Conservation (phyloP, 2,329 filamentous ascomycete species). For the Aspergillus latus region DNA sequence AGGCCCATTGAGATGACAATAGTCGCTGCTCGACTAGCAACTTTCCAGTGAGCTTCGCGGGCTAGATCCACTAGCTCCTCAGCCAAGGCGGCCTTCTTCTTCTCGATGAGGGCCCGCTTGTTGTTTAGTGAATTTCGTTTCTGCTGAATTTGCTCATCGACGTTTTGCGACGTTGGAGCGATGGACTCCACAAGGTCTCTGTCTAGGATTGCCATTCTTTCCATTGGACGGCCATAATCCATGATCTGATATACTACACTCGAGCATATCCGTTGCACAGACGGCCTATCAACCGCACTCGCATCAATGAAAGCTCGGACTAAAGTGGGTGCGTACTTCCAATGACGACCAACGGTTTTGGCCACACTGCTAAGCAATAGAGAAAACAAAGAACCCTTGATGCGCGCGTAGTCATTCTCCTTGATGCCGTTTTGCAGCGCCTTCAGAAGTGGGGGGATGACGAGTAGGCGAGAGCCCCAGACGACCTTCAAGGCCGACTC, state of each 20-base stretch:
- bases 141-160: constrained; percentile 53
- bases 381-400: constrained; percentile 93
- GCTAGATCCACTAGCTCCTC: constrained; percentile 77
- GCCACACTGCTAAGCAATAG: constrained; percentile 83
- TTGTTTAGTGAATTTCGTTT: constrained; percentile 73
- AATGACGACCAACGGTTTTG: constrained; percentile 85
- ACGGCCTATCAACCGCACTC: constrained; percentile 86
- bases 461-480: constrained; percentile 80
- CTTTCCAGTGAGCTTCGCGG: constrained; percentile 89
- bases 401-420: constrained; percentile 78
- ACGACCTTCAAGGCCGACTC: constrained; percentile 92
- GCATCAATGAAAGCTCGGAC: constrained; percentile 89
- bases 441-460: constrained; percentile 83
- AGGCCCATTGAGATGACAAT: constrained; percentile 89
- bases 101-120: constrained; percentile 75
- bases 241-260: constrained; percentile 81
- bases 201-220: constrained; percentile 81
- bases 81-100: constrained; percentile 76
- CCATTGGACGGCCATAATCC: constrained; percentile 86
- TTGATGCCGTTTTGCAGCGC: constrained; percentile 76
- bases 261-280: constrained; percentile 84
- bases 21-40: constrained; percentile 82
- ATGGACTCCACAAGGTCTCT: constrained; percentile 69
- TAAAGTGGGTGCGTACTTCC: constrained; percentile 89
- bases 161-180: constrained; percentile 62